Evolutionary conservation across 2,329 filamentous ascomycete genomes (phyloP).

Genomic region (Colletotrichum somersetense): DNA sequence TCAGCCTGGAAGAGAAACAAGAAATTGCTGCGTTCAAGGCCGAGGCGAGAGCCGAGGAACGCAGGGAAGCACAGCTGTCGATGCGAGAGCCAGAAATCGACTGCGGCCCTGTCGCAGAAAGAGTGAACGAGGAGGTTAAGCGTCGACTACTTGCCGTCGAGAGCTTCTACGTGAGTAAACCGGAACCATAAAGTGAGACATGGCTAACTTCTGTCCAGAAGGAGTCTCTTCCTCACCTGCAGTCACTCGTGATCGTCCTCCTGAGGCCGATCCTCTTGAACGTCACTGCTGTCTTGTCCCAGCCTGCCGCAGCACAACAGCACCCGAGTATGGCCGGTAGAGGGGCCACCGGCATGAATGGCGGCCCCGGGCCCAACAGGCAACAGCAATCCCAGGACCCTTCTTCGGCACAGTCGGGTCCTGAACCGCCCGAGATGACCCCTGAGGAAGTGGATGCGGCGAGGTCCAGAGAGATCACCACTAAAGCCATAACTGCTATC

Average conservation of each 20-base stretch:
- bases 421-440: constrained; percentile 61
- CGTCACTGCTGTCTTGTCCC: constrained; percentile 84
- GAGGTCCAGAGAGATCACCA: constrained; percentile 86
- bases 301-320: constrained; percentile 62
- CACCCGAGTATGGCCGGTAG: constrained; percentile 57
- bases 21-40: constrained; percentile 58
- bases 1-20: constrained; percentile 56
- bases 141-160: constrained; percentile 81
- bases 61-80: constrained; percentile 44
- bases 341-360: constrained; percentile 56
- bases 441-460: constrained; percentile 86
- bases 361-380: constrained; percentile 52
- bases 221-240: constrained; percentile 84
- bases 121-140: constrained; percentile 67
- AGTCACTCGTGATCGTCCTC: constrained; percentile 92
- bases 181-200: constrained; percentile 41
- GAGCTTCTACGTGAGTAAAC: constrained; percentile 80
- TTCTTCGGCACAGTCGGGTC: constrained; percentile 33
- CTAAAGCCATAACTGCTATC: constrained; percentile 92
- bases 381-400: constrained; percentile 46
- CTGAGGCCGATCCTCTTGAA: constrained; percentile 90
- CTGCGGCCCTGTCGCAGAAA: constrained; percentile 63
- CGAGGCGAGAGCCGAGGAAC: constrained; percentile 51
- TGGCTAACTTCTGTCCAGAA: constrained; percentile 60
- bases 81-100: constrained; percentile 54